phyloP scores from a whole-genome alignment of 371 early-diverging fungal genomes.

The Saksenaea oblongispora region DNA sequence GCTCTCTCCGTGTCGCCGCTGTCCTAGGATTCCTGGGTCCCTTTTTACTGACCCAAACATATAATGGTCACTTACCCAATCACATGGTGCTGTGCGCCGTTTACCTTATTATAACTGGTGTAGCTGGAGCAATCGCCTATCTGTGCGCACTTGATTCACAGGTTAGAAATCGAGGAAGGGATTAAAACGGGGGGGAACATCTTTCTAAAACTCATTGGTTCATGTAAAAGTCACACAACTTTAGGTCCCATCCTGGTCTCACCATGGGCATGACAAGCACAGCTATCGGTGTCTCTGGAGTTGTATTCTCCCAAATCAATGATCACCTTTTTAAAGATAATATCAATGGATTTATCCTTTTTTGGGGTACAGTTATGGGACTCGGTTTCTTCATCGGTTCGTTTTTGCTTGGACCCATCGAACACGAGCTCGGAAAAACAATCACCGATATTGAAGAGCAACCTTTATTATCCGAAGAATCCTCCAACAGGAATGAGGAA shows the following conservation, averaged over 20 bases:
- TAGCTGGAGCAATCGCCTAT: conserved; percentile 44
- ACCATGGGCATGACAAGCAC: conserved; percentile 48
- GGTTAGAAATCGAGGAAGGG: conserved; percentile 23
- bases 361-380: conserved; percentile 30
- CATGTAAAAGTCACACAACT: conserved; percentile 31
- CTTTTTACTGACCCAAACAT: conserved; percentile 44
- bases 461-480: conserved; percentile 1
- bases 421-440: background rate
- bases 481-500: background rate
- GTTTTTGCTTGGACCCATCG: conserved; percentile 32
- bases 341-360: conserved; percentile 38
- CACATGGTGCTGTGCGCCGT: conserved; percentile 32
- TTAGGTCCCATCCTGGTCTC: conserved; percentile 43
- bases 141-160: conserved; percentile 50
- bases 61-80: conserved; percentile 33
- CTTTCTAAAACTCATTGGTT: background rate
- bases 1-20: conserved; percentile 36
- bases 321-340: conserved; percentile 37
- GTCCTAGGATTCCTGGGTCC: conserved; percentile 32
- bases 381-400: conserved; percentile 31
- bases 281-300: conserved; percentile 38
- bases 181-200: background rate
- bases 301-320: conserved; percentile 49
- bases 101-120: conserved; percentile 32
- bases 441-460: background rate